Conservation (phyloP, 2,329 filamentous ascomycete genomes). For the Rhynchosporium agropyri region DNA sequence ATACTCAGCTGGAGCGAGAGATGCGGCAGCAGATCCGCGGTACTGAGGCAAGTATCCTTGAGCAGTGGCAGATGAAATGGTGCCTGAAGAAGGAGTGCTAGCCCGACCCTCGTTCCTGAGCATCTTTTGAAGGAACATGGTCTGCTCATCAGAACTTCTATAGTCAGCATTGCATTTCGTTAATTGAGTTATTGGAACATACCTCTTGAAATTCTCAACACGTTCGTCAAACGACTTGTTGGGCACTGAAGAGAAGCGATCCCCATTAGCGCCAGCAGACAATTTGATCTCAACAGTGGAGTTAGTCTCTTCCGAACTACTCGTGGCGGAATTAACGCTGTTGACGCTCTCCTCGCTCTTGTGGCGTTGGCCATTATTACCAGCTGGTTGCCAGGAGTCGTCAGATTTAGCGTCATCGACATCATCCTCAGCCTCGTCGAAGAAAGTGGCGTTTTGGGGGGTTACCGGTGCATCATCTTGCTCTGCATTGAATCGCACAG, state of each 20-base stretch:
- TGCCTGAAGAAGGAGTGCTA: slow-evolving; percentile 37
- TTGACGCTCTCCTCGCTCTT: slow-evolving; percentile 12
- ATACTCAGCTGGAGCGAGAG: slow-evolving; percentile 37
- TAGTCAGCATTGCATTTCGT: slow-evolving; percentile 10
- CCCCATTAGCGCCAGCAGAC: slow-evolving; percentile 25
- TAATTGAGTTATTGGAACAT: slow-evolving; percentile 17
- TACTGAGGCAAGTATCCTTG: slow-evolving; percentile 42
- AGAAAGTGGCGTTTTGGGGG: slow-evolving; percentile 14
- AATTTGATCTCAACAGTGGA: slow-evolving; percentile 33
- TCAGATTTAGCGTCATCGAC: slow-evolving; percentile 26
- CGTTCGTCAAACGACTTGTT: slow-evolving; percentile 32
- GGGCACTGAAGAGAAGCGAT: slow-evolving; percentile 23
- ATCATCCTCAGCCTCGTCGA: slow-evolving; percentile 17
- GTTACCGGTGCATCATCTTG: slow-evolving; percentile 19
- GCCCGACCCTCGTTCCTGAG: slow-evolving; percentile 35
- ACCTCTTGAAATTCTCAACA: slow-evolving; percentile 37
- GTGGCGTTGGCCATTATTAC: slow-evolving; percentile 10
- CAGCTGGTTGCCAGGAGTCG: slow-evolving; percentile 30
- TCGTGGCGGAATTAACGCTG: slow-evolving; percentile 12
- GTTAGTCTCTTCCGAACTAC: slow-evolving; percentile 21
- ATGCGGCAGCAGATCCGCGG: slow-evolving; percentile 41
- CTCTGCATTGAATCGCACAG: slow-evolving; percentile 10
- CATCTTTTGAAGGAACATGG: slow-evolving; percentile 41
- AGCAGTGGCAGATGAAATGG: slow-evolving; percentile 40
- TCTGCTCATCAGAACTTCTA: slow-evolving; percentile 37